These are phyloP conservation scores for Pythium plurisporium DNA, from an alignment of 352 stramenopile species.

Conservation along the genomic window DNA sequence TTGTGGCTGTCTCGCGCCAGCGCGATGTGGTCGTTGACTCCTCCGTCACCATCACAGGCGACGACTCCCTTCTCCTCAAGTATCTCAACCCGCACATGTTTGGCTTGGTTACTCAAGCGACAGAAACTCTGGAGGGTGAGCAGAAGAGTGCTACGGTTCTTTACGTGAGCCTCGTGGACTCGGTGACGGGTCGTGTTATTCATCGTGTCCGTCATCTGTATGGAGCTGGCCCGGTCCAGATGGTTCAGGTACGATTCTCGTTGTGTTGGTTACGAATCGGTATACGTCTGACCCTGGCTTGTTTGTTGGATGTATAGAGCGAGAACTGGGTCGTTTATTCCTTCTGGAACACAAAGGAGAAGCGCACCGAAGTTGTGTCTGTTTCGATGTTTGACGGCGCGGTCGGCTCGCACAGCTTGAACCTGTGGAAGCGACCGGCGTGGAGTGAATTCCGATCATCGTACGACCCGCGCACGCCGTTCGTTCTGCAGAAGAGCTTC, in stretches of 20 bases:
- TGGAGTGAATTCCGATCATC: conserved; percentile 90
- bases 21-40: conserved; percentile 71
- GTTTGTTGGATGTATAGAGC: conserved; percentile 33
- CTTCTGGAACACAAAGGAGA: conserved; percentile 92
- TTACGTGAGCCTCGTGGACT: conserved; percentile 92
- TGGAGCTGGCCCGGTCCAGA: conserved; percentile 56
- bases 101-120: conserved; percentile 83
- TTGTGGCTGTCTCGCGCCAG: conserved; percentile 56
- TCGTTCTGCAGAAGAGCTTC: conserved; percentile 95
- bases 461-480: conserved; percentile 84
- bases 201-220: conserved; percentile 88
- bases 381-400: conserved; percentile 94
- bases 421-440: conserved; percentile 91
- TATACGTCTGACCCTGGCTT: background rate
- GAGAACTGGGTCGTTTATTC: conserved; percentile 98
- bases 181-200: conserved; percentile 92
- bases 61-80: conserved; percentile 96
- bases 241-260: conserved; percentile 47
- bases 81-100: conserved; percentile 97
- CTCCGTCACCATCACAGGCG: conserved; percentile 84
- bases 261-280: too few species aligned
- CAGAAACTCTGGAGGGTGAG: conserved; percentile 35
- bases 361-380: conserved; percentile 78
- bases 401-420: conserved; percentile 93
- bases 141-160: conserved; percentile 40